Evolutionary conservation across 1,284 basidiomycete genomes (phyloP).

Genomic region (Naganishia cerealis): DNA sequence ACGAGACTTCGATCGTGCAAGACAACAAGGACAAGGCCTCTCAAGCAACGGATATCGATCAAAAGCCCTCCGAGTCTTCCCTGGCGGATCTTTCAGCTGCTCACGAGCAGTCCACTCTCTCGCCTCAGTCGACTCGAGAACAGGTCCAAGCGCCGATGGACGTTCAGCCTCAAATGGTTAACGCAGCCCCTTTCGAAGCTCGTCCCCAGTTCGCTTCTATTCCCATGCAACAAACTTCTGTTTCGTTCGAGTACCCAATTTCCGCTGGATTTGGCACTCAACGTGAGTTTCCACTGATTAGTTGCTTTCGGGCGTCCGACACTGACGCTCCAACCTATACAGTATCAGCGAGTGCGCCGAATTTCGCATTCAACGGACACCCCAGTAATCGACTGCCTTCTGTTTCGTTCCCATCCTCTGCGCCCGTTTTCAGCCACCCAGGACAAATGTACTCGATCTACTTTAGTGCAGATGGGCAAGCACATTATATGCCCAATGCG

Average conservation of each 20-base stretch:
- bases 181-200: neutral
- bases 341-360: neutral
- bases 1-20: neutral
- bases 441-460: conserved; percentile 16
- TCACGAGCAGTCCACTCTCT: neutral
- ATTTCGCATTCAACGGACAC: conserved; percentile 5
- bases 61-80: neutral
- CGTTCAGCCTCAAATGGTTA: neutral
- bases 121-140: neutral
- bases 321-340: neutral
- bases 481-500: conserved; percentile 20
- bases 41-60: neutral
- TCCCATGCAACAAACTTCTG: neutral
- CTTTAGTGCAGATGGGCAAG: conserved; percentile 16
- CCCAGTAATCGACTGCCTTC: conserved; percentile 6
- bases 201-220: neutral
- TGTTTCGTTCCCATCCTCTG: neutral
- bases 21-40: neutral
- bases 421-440: conserved; percentile 5
- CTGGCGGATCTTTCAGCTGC: neutral
- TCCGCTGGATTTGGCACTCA: neutral
- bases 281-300: neutral
- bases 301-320: neutral
- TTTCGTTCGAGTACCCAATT: neutral
- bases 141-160: neutral